Conservation (phyloP, 208 protist genomes). For the Herpetomonas tarakana region DNA sequence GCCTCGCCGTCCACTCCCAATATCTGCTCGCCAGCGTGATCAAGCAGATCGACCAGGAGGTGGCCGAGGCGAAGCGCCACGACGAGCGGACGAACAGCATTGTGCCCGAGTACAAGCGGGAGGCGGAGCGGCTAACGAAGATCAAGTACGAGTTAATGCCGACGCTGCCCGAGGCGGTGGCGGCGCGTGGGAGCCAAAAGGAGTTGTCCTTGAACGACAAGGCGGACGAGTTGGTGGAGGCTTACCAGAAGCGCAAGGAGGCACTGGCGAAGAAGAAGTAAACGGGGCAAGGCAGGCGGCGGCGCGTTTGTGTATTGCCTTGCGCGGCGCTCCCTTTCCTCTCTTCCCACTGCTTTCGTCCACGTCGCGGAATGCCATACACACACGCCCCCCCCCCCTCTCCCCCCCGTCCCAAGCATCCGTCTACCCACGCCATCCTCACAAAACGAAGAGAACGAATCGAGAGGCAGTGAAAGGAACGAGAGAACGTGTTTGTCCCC, state of each 20-base stretch:
- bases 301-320: background rate
- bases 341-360: too few relatives aligned
- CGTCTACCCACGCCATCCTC: too few relatives aligned
- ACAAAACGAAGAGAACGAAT: too few relatives aligned
- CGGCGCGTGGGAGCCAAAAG: conserved; percentile 1
- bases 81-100: conserved; percentile 61
- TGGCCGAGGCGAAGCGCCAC: conserved; percentile 62
- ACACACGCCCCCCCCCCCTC: too few relatives aligned
- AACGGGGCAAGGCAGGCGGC: background rate
- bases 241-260: conserved; percentile 55
- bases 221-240: conserved; percentile 38
- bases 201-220: conserved; percentile 24
- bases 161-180: conserved; percentile 28
- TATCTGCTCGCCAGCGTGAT: conserved; percentile 49
- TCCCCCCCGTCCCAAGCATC: too few relatives aligned
- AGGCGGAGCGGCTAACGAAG: conserved; percentile 45
- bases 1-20: conserved; percentile 50
- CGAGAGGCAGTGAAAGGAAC: too few relatives aligned
- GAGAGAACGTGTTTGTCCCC: too few relatives aligned
- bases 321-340: too few relatives aligned
- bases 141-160: conserved; percentile 73
- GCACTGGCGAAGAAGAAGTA: conserved; percentile 30
- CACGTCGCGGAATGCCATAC: too few relatives aligned
- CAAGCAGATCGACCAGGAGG: conserved; percentile 53
- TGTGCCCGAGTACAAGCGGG: conserved; percentile 61